A percentile compares a stretch with the other conserved stretches of the same genome.
phyloP scores from a whole-genome alignment of 306 rosid species.

The Acacia melanoxylon region DNA sequence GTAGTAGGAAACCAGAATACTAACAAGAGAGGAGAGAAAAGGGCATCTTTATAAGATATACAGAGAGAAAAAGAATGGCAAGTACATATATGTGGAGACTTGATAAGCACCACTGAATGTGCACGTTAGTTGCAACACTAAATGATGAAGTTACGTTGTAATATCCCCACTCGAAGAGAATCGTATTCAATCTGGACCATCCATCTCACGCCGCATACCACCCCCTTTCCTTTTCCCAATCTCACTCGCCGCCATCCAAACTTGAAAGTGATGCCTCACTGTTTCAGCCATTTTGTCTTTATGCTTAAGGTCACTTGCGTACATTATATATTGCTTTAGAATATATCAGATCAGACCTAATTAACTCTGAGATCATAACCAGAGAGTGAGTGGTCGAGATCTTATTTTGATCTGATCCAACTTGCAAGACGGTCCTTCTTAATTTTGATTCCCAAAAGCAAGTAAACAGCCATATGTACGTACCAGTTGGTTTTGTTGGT shows the following conservation, averaged over 20 bases:
- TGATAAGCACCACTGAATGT: slow-evolving; percentile 31
- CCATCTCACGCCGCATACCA: neutral
- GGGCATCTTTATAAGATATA: neutral
- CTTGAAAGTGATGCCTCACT: slow-evolving; percentile 27
- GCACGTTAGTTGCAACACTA: slow-evolving; percentile 14
- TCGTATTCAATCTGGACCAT: slow-evolving; percentile 17
- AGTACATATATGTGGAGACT: neutral
- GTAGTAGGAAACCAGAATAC: neutral
- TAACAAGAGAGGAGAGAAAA: neutral
- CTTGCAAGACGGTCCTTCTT: neutral
- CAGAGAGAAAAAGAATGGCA: neutral
- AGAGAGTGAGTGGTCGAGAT: neutral
- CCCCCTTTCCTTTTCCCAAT: neutral
- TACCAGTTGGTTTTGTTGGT: neutral
- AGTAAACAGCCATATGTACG: neutral
- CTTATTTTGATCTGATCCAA: neutral
- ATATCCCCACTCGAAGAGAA: neutral
- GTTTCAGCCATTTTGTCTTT: neutral
- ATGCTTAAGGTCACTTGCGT: neutral
- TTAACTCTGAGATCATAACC: neutral
- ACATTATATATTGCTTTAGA: neutral
- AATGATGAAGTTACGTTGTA: neutral
- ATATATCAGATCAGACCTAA: too few species aligned
- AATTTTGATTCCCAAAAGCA: neutral
- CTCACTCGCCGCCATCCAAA: neutral